These are phyloP conservation scores for Metschnikowia matae DNA, from an alignment of 805 yeast genomes.

Conservation along the genomic window DNA sequence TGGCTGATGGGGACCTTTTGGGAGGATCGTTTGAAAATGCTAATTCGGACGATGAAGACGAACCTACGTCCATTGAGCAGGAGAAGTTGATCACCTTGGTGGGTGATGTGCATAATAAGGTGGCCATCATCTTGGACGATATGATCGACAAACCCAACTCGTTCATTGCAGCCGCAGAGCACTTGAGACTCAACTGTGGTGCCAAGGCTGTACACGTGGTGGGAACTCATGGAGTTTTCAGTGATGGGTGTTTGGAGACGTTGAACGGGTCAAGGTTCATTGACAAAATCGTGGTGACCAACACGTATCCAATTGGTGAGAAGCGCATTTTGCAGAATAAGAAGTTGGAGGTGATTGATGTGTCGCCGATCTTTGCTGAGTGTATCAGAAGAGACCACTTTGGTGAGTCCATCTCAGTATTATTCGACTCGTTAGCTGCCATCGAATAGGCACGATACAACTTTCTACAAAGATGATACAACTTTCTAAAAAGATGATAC, in stretches of 20 bases:
- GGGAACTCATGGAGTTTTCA: constrained; percentile 94
- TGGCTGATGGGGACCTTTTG: constrained; percentile 51
- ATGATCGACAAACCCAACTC: constrained; percentile 95
- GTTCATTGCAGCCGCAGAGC: constrained; percentile 97
- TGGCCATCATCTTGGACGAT: constrained; percentile 93
- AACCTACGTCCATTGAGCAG: constrained; percentile 52
- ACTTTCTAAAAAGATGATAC: too few species aligned
- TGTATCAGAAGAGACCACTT: constrained; percentile 98
- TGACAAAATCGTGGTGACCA: constrained; percentile 90
- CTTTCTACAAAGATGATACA: too few species aligned
- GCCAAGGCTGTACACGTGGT: constrained; percentile 86
- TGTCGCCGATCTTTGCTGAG: constrained; percentile 93
- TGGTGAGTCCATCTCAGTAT: constrained; percentile 92
- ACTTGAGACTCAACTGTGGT: constrained; percentile 91
- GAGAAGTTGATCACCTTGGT: constrained; percentile 94
- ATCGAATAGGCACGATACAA: constrained; percentile 25
- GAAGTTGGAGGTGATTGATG: constrained; percentile 85
- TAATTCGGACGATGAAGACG: constrained; percentile 88
- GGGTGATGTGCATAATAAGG: constrained; percentile 88
- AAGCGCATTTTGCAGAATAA: constrained; percentile 49
- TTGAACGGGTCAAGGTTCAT: constrained; percentile 76
- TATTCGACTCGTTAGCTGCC: constrained; percentile 81
- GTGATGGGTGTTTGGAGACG: constrained; percentile 78
- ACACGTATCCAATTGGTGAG: constrained; percentile 85
- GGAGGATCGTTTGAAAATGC: constrained; percentile 77